A percentile compares a stretch with the other conserved stretches of the same genome.
These are phyloP conservation scores for Curvularia eragrostidis DNA, from an alignment of 2,329 filamentous ascomycete genomes.

Conservation along the genomic window DNA sequence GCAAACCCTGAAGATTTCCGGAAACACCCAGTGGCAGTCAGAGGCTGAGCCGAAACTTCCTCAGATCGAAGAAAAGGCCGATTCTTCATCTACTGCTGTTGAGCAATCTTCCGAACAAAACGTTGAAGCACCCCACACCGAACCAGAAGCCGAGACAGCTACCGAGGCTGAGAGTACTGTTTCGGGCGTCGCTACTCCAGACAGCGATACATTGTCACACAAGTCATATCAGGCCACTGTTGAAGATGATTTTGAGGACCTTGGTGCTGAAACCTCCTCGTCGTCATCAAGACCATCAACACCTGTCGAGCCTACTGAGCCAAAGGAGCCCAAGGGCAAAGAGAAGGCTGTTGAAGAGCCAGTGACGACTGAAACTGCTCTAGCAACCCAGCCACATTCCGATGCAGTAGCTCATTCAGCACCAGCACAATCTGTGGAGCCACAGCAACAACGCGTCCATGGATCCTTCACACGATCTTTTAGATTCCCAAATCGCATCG, in stretches of 20 bases:
- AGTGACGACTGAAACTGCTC: constrained; percentile 19
- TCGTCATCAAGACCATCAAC: constrained; percentile 33
- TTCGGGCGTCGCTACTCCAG: constrained; percentile 23
- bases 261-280: constrained; percentile 40
- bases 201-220: constrained; percentile 40
- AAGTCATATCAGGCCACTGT: constrained; percentile 48
- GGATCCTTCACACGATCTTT: constrained; percentile 74
- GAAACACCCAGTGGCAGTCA: constrained; percentile 37
- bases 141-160: constrained; percentile 17
- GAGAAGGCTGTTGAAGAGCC: constrained; percentile 34
- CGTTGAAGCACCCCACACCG: neutral
- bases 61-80: constrained; percentile 16
- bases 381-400: constrained; percentile 28
- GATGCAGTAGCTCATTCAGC: constrained; percentile 23
- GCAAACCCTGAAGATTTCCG: constrained; percentile 42
- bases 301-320: constrained; percentile 19
- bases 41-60: constrained; percentile 18
- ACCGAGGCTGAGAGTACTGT: constrained; percentile 17
- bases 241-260: constrained; percentile 48
- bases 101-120: neutral
- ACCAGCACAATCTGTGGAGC: constrained; percentile 20
- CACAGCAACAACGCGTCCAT: constrained; percentile 56
- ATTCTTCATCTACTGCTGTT: neutral
- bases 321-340: constrained; percentile 37
- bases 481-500: constrained; percentile 69